Conservation (phyloP, 2,329 filamentous ascomycete genomes). For the Cladophialophora bantiana region DNA sequence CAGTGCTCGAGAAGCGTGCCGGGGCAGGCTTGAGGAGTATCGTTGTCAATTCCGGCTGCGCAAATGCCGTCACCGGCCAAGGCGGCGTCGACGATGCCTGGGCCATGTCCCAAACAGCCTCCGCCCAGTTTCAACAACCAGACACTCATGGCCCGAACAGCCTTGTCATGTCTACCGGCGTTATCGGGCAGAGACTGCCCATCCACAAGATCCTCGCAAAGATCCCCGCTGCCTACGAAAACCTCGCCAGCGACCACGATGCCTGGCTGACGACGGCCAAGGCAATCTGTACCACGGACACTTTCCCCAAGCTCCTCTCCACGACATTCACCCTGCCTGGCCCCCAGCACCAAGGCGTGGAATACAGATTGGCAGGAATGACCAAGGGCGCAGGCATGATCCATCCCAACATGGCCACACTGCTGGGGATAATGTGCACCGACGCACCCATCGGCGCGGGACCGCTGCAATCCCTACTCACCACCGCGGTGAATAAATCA, state of each 20-base stretch:
- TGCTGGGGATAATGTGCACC: slow-evolving; percentile 89
- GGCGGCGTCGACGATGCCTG: slow-evolving; percentile 87
- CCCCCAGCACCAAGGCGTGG: slow-evolving; percentile 63
- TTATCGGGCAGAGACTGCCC: slow-evolving; percentile 92
- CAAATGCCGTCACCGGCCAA: slow-evolving; percentile 94
- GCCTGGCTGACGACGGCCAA: slow-evolving; percentile 86
- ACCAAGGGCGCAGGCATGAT: slow-evolving; percentile 99
- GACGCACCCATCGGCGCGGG: slow-evolving; percentile 78
- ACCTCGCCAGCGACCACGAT: slow-evolving; percentile 76
- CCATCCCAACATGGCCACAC: slow-evolving; percentile 97
- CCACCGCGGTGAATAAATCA: slow-evolving; percentile 76
- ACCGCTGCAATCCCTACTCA: slow-evolving; percentile 73
- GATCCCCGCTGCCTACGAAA: slow-evolving; percentile 76
- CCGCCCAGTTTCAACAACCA: slow-evolving; percentile 64
- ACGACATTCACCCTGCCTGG: slow-evolving; percentile 83
- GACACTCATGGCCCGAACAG: slow-evolving; percentile 63
- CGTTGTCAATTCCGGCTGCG: slow-evolving; percentile 93
- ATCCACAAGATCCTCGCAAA: slow-evolving; percentile 87
- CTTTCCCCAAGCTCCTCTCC: slow-evolving; percentile 94
- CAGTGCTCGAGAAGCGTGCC: slow-evolving; percentile 70
- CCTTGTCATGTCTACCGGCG: slow-evolving; percentile 98
- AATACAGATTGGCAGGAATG: slow-evolving; percentile 87
- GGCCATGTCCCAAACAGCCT: slow-evolving; percentile 80
- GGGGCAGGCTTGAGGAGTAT: slow-evolving; percentile 79
- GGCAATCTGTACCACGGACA: slow-evolving; percentile 98